A percentile compares a stretch with the other conserved stretches of the same genome.
phyloP scores from a whole-genome alignment of 1,139 yeast species.

The Meyerozyma sp. region DNA sequence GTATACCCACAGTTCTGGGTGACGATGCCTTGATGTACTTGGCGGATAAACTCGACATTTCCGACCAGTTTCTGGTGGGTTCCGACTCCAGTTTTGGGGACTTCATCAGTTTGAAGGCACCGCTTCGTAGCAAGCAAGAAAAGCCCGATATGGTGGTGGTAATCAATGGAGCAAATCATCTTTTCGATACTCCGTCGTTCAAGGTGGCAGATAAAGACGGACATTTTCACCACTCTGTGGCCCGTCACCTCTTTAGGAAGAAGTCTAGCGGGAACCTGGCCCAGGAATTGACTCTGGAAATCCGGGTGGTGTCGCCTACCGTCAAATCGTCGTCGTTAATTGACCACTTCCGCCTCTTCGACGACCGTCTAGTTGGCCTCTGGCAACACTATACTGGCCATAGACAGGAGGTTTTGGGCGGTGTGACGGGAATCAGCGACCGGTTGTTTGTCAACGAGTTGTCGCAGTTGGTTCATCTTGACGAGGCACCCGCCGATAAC shows the following conservation, averaged over 20 bases:
- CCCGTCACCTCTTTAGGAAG: slow-evolving; percentile 15
- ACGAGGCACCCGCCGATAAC: slow-evolving; percentile 13
- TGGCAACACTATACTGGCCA: slow-evolving; percentile 23
- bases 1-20: slow-evolving; percentile 5
- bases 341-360: slow-evolving; percentile 28
- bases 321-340: slow-evolving; percentile 15
- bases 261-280: slow-evolving; percentile 5
- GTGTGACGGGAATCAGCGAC: slow-evolving; percentile 32
- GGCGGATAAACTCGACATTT: slow-evolving; percentile 38
- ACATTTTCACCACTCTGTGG: slow-evolving; percentile 10
- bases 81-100: slow-evolving; percentile 16
- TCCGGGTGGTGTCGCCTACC: slow-evolving; percentile 22
- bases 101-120: slow-evolving; percentile 20
- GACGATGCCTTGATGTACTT: slow-evolving; percentile 18
- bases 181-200: slow-evolving; percentile 23
- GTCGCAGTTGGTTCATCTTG: slow-evolving; percentile 38
- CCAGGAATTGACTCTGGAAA: slow-evolving; percentile 29
- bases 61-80: slow-evolving; percentile 28
- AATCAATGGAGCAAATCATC: slow-evolving; percentile 33
- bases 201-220: slow-evolving; percentile 8
- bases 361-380: slow-evolving; percentile 25
- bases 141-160: slow-evolving; percentile 33
- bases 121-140: slow-evolving; percentile 5
- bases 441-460: slow-evolving; percentile 43
- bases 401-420: slow-evolving; percentile 3